Evolutionary conservation across 1,284 basidiomycete genomes (phyloP), one percentile per base, ranked within the genome.

Genomic region (Hypsizygus ulmarius): DNA sequence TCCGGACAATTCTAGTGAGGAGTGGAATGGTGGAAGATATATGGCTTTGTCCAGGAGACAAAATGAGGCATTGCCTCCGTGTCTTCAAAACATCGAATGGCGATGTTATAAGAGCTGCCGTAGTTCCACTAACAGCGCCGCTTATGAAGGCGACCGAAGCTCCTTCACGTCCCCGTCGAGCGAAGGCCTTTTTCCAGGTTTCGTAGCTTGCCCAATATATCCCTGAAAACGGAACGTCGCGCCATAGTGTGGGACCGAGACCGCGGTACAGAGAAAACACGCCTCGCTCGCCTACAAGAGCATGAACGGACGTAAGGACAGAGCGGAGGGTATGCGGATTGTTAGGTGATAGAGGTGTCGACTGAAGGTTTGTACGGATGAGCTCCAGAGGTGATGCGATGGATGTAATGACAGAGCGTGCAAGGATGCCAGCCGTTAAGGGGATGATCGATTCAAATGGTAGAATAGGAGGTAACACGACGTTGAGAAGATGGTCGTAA

Each of bases 81-180:
- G 97, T 99, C 71, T 99, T 99, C 54, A 98, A 77, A 14, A 97
- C 91, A 63, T 99, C 96, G 61, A 97, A 97, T 0, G 97, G 96
- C 29, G 94, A 93, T 1, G 96, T 98, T 30, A 96, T 51, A 6
- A 97, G 72, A 0, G 96, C 93, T 2, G 96, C 91, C 0, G 87
- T 73, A 38, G 81, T 89, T 43, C 91, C 90, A 57, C 87, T 89
- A 36, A 81, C 66, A 11, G 92, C 90, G 8, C 93, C 93, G 56
- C 87, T 84, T n/a, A 82, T 68, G 60, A 96, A 95, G 1, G 92
- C 83, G 18, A 90, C 77, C 45, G 74, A 78, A 30, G 88, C 77
- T 39, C 93, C 93, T 45, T 76, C 69, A 49, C 73, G 62, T 3
- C 84, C 83, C 18, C 60, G 67, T 25, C 68, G 69, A 38, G 70